These are phyloP conservation scores for Penicillium sp. DNA, from an alignment of 2,329 filamentous ascomycete genomes.

Conservation along the genomic window DNA sequence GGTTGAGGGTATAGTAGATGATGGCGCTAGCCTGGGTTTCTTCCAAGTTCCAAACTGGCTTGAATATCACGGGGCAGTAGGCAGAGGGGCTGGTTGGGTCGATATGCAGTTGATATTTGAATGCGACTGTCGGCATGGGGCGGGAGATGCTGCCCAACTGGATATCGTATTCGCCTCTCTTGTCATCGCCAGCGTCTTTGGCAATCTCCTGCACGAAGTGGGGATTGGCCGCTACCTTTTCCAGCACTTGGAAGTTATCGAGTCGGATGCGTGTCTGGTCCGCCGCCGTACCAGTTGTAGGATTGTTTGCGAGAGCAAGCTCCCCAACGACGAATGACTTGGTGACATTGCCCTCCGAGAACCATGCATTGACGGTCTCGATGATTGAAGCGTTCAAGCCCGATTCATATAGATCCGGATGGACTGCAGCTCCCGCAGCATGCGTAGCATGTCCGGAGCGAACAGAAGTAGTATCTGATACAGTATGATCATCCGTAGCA, in stretches of 20 bases:
- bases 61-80: conserved; percentile 65
- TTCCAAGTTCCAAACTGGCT: conserved; percentile 72
- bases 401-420: conserved; percentile 69
- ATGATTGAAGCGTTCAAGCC: conserved; percentile 83
- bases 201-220: conserved; percentile 66
- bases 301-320: conserved; percentile 75
- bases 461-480: conserved; percentile 82
- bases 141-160: conserved; percentile 62
- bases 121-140: conserved; percentile 61
- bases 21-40: conserved; percentile 78
- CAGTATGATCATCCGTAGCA: conserved; percentile 55
- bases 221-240: conserved; percentile 87
- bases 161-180: conserved; percentile 70
- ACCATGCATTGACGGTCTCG: conserved; percentile 78
- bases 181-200: conserved; percentile 42
- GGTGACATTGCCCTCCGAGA: conserved; percentile 64
- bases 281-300: conserved; percentile 27
- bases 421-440: conserved; percentile 59
- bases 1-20: conserved; percentile 75
- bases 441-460: conserved; percentile 75
- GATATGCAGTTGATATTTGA: conserved; percentile 82
- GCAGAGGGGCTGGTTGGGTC: conserved; percentile 49
- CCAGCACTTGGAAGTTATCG: conserved; percentile 77
- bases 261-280: conserved; percentile 62
- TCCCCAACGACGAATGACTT: conserved; percentile 73